phyloP scores from a whole-genome alignment of 352 stramenopile species.

The Saprolegnia parasitica region DNA sequence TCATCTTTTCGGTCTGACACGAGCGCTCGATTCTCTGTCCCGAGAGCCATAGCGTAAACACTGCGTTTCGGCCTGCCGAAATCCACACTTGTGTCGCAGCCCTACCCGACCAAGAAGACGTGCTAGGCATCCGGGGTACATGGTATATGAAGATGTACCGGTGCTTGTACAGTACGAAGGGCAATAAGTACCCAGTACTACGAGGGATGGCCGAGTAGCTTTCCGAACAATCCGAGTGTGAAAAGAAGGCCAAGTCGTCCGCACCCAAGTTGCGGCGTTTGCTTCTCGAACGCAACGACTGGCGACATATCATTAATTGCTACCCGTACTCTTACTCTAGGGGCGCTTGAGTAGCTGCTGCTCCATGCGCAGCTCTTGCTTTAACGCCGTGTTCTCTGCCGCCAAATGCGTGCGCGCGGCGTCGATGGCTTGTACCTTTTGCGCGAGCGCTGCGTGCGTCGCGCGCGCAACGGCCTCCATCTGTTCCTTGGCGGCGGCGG shows the following conservation, averaged over 20 bases:
- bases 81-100: background rate
- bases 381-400: slow-evolving; percentile 15
- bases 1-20: too few relatives aligned
- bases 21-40: too few relatives aligned
- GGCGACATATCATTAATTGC: background rate
- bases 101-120: background rate
- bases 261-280: too few relatives aligned
- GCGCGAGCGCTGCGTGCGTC: background rate
- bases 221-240: too few relatives aligned
- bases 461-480: background rate
- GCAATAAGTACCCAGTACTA: too few relatives aligned
- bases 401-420: background rate
- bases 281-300: too few relatives aligned
- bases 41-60: background rate
- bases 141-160: too few relatives aligned
- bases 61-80: background rate
- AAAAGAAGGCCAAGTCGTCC: too few relatives aligned
- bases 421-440: background rate
- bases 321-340: background rate
- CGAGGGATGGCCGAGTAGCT: too few relatives aligned
- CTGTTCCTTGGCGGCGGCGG: background rate
- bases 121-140: too few relatives aligned
- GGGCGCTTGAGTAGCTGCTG: slow-evolving; percentile 14
- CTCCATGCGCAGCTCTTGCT: slow-evolving; percentile 28
- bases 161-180: too few relatives aligned